phyloP scores from a whole-genome alignment of 2,329 filamentous ascomycete species.

The Fusarium concolor region DNA sequence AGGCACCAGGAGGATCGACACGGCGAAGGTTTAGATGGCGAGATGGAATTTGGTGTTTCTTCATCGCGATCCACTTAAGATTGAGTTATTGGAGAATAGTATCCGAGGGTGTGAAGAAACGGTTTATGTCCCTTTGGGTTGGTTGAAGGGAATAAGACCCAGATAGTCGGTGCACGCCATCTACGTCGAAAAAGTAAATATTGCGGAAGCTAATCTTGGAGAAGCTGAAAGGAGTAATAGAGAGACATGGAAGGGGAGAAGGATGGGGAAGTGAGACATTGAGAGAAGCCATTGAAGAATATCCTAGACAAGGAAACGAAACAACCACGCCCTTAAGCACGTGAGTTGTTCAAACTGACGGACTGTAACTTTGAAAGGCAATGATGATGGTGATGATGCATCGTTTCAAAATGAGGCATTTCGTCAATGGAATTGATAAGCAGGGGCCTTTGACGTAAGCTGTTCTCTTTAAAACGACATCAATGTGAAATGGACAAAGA shows the following conservation, averaged over 20 bases:
- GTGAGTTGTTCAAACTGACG: constrained; percentile 1
- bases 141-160: constrained; percentile 4
- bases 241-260: constrained; percentile 19
- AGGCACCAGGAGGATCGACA: constrained; percentile 25
- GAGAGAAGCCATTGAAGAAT: constrained; percentile 25
- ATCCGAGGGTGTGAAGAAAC: constrained; percentile 8
- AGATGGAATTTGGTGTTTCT: constrained; percentile 23
- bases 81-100: neutral
- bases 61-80: constrained; percentile 12
- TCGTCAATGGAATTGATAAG: neutral
- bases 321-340: constrained; percentile 5
- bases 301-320: neutral
- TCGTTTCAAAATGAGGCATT: neutral
- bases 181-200: constrained; percentile 14
- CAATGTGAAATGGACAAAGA: neutral
- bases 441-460: constrained; percentile 6
- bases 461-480: neutral
- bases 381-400: neutral
- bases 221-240: constrained; percentile 22
- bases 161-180: constrained; percentile 19
- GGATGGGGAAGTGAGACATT: constrained; percentile 36
- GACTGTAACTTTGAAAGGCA: neutral
- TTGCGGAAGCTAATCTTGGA: constrained; percentile 24
- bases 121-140: constrained; percentile 8
- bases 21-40: constrained; percentile 5